A percentile compares a stretch with the other conserved stretches of the same genome.
Conservation (phyloP, 768 basidiomycete genomes). For the Psilocybe sp. region DNA sequence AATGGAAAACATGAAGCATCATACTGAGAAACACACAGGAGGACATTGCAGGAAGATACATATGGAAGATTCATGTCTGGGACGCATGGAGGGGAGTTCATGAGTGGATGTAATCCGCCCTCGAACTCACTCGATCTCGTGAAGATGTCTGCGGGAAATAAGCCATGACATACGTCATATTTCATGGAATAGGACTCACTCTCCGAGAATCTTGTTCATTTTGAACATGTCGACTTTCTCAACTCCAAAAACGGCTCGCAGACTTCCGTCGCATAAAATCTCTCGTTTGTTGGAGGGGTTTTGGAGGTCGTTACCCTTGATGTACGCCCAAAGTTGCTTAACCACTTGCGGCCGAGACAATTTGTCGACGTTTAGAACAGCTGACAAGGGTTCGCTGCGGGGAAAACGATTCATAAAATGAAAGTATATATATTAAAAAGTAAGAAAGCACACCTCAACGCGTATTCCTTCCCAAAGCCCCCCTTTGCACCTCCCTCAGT, state of each 20-base stretch:
- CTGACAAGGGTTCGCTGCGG: slow-evolving; percentile 68
- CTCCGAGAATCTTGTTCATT: slow-evolving; percentile 89
- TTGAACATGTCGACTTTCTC: slow-evolving; percentile 91
- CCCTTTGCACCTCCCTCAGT: slow-evolving; percentile 54
- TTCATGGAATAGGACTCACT: slow-evolving; percentile 40
- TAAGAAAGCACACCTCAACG: slow-evolving; percentile 52
- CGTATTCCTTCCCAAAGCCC: slow-evolving; percentile 77
- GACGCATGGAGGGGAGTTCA: neutral
- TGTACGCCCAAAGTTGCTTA: slow-evolving; percentile 87
- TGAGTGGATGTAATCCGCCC: neutral
- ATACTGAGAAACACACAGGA: no score
- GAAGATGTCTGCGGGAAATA: slow-evolving; percentile 18
- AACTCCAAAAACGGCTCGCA: slow-evolving; percentile 74
- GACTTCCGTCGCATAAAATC: slow-evolving; percentile 75
- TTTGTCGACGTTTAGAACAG: slow-evolving; percentile 61
- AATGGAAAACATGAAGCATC: no score
- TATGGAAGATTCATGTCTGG: neutral
- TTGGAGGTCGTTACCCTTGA: slow-evolving; percentile 78
- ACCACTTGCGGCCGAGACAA: slow-evolving; percentile 89
- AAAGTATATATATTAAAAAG: neutral
- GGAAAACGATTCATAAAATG: neutral
- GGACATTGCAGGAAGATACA: slow-evolving; percentile 1
- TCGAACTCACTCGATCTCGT: slow-evolving; percentile 21
- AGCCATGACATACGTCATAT: neutral
- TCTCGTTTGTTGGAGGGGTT: slow-evolving; percentile 82